Percentiles rank a stretch among this genome's conserved stretches.
These are phyloP conservation scores for Olyra latifolia DNA, from an alignment of 176 grass and related monocot genomes.

Conservation along the genomic window DNA sequence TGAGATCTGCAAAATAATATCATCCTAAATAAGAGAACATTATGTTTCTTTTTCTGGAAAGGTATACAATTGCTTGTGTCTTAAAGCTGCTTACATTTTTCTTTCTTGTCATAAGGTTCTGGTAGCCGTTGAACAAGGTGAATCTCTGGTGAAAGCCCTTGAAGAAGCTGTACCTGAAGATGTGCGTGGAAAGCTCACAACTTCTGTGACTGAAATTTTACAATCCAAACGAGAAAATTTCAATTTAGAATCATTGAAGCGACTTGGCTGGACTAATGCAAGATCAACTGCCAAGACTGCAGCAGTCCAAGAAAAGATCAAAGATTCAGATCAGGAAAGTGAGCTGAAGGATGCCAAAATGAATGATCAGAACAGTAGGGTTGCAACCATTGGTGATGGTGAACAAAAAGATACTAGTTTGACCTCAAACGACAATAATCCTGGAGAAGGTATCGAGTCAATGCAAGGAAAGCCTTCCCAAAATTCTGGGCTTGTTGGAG, in stretches of 20 bases:
- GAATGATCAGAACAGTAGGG: constrained; percentile 42
- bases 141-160: constrained; percentile 85
- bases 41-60: not conserved
- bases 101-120: constrained; percentile 66
- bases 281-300: constrained; percentile 43
- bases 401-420: constrained; percentile 41
- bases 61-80: not conserved
- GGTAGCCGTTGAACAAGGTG: constrained; percentile 75
- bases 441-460: constrained; percentile 33
- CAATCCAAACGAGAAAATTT: constrained; percentile 64
- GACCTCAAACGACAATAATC: constrained; percentile 34
- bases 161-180: constrained; percentile 97
- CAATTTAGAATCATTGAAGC: constrained; percentile 63
- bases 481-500: constrained; percentile 44
- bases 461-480: constrained; percentile 45
- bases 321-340: constrained; percentile 39
- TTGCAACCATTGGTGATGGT: constrained; percentile 26
- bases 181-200: constrained; percentile 83
- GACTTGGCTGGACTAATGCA: constrained; percentile 44
- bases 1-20: not conserved
- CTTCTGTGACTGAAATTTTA: constrained; percentile 68
- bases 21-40: not conserved
- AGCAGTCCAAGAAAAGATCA: constrained; percentile 52
- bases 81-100: constrained; percentile 31
- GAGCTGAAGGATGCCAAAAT: constrained; percentile 39